phyloP scores from a whole-genome alignment of 345 rosid genomes.

The Gossypium rotundifolium region DNA sequence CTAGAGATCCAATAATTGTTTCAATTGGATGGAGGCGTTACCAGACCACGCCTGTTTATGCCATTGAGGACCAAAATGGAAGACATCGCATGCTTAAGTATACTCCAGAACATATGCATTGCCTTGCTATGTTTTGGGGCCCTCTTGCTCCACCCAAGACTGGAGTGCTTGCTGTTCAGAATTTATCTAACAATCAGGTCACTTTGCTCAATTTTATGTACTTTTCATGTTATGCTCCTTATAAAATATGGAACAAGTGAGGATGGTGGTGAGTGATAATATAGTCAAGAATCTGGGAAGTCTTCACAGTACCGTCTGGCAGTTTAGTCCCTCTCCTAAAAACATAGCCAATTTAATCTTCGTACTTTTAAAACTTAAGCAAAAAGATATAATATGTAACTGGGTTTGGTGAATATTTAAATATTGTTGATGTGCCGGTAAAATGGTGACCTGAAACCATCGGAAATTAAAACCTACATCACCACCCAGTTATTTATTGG shows the following conservation, averaged over 20 bases:
- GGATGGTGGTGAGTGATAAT: not conserved
- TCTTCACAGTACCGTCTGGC: not conserved
- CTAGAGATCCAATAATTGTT: constrained; percentile 81
- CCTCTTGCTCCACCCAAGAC: constrained; percentile 94
- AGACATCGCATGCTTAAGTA: constrained; percentile 93
- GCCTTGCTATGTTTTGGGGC: constrained; percentile 96
- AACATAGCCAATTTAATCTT: not conserved
- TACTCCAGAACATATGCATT: constrained; percentile 94
- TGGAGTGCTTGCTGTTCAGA: constrained; percentile 83
- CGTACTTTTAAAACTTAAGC: not conserved
- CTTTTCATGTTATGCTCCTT: constrained; percentile 1
- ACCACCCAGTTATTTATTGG: not conserved
- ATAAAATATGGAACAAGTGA: not conserved
- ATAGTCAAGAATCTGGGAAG: not conserved
- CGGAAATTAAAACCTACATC: not conserved
- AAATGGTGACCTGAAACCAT: not conserved
- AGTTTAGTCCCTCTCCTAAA: not conserved
- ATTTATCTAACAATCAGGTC: constrained; percentile 76
- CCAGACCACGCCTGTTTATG: constrained; percentile 80
- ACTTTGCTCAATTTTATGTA: constrained; percentile 5
- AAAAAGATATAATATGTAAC: not conserved
- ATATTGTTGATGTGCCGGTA: not conserved
- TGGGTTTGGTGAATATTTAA: not conserved
- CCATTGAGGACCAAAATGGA: constrained; percentile 79
- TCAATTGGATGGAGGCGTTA: constrained; percentile 97